Evolutionary conservation across 2,329 filamentous ascomycete species (phyloP), one percentile per base, ranked within the genome.

Genomic region (Aureobasidium sp.): DNA sequence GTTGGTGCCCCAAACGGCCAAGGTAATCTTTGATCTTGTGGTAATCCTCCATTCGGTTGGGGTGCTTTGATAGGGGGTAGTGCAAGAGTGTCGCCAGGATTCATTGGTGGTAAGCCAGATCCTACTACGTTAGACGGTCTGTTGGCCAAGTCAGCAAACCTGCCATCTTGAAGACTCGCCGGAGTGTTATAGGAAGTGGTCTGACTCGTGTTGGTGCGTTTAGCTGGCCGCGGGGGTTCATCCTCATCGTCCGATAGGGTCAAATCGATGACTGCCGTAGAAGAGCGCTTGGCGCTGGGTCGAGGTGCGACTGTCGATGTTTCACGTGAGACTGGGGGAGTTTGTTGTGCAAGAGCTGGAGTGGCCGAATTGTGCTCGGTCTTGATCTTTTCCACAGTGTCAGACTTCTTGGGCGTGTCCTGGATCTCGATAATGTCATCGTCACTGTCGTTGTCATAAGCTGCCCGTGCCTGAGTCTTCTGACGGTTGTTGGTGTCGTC

Each of bases 171-270:
- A 27, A 60, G 60, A 55, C 64, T 65, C 60, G 64, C 48, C 48
- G 64, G 64, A 41, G 64, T 65, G 42, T 65, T 62, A 48, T 62
- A 65, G 51, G 54, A 62, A 37, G 60, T 65, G 37, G 42, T 61
- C 51, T 61, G 58, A 61, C 64, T 65, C 58, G 68, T 68, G 54
- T 64, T 64, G 51, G 68, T 68, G 61, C 71, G 66, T 62, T 74
- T 73, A 21, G 69, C 66, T 50, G 70, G 70, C 42, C 72, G 66
- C 41, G 69, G 68, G 29, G 70, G 71, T 62, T 74, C 72, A 68
- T 79, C 78, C 59, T 79, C 76, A 59, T 79, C 77, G 63, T 79
- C 77, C 64, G 74, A 77, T 50, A 79, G 65, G 1, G 78, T 80
- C 67, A 80, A 69, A 64, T 80, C 78, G 58, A 81, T 78, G 30